Percentiles rank a stretch among this genome's conserved stretches.
Evolutionary conservation across 2,329 filamentous ascomycete genomes (phyloP).

Genomic region (Aspergillus bombycis): DNA sequence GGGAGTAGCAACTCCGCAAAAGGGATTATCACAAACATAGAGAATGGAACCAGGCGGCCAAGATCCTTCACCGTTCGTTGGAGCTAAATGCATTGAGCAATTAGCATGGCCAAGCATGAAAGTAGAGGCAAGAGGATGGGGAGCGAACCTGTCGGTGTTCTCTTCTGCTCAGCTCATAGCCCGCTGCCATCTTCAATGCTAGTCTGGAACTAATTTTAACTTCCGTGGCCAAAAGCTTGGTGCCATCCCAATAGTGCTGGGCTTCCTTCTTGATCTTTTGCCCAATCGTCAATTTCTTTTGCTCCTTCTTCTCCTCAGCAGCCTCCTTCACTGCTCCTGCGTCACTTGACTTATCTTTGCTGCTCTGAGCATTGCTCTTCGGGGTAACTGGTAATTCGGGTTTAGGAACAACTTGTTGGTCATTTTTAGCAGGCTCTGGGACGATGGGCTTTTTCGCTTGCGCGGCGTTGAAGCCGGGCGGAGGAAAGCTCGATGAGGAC

Average conservation of each 20-base stretch:
- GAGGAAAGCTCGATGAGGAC: slow-evolving; percentile 60
- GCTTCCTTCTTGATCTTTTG: slow-evolving; percentile 95
- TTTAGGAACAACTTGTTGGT: slow-evolving; percentile 41
- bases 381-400: slow-evolving; percentile 45
- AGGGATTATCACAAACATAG: slow-evolving; percentile 93
- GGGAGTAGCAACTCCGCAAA: slow-evolving; percentile 93
- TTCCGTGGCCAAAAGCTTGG: slow-evolving; percentile 89
- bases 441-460: slow-evolving; percentile 82
- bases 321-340: slow-evolving; percentile 65
- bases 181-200: slow-evolving; percentile 95
- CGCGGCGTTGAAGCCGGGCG: slow-evolving; percentile 88
- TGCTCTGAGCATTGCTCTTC: slow-evolving; percentile 51
- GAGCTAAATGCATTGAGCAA: slow-evolving; percentile 51
- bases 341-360: slow-evolving; percentile 60
- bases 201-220: slow-evolving; percentile 89
- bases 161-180: slow-evolving; percentile 92
- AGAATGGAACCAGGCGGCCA: slow-evolving; percentile 89
- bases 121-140: neutral
- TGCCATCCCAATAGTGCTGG: slow-evolving; percentile 97
- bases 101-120: slow-evolving; percentile 15
- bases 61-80: slow-evolving; percentile 93
- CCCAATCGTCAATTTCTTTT: slow-evolving; percentile 83
- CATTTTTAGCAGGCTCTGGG: slow-evolving; percentile 53
- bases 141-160: slow-evolving; percentile 76
- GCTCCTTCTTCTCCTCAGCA: slow-evolving; percentile 68